Conservation (phyloP, 2,329 filamentous ascomycete genomes). For the Ascochyta koolunga region DNA sequence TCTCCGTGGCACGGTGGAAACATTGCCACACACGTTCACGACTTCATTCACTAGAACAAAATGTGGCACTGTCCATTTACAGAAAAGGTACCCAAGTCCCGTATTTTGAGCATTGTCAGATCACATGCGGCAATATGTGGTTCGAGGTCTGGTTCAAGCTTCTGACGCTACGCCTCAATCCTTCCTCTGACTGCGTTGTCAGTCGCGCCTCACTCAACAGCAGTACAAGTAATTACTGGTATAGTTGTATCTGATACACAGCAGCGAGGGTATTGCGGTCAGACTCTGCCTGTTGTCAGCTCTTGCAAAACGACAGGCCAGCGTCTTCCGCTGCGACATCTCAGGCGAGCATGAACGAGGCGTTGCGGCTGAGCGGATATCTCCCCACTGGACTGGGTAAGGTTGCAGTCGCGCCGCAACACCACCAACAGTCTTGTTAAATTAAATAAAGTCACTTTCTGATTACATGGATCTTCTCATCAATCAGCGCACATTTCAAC, state of each 20-base stretch:
- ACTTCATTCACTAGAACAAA: neutral
- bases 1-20: neutral
- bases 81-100: neutral
- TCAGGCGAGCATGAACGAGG: slow-evolving; percentile 5
- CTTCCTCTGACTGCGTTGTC: neutral
- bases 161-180: slow-evolving; percentile 10
- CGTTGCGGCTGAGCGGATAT: slow-evolving; percentile 14
- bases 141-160: neutral
- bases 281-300: neutral
- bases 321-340: neutral
- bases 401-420: slow-evolving; percentile 5
- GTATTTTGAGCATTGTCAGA: neutral
- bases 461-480: neutral
- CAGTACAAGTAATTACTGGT: neutral
- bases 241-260: neutral
- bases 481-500: neutral
- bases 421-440: neutral
- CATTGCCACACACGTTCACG: neutral
- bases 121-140: neutral
- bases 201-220: slow-evolving; percentile 1
- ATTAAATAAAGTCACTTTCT: neutral
- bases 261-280: slow-evolving; percentile 1
- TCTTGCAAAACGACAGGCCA: slow-evolving; percentile 4
- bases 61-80: neutral
- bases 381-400: neutral